A percentile compares a stretch with the other conserved stretches of the same genome.
These are phyloP conservation scores for Picochlorum sp. DNA, from an alignment of 139 green algal species.

Conservation along the genomic window DNA sequence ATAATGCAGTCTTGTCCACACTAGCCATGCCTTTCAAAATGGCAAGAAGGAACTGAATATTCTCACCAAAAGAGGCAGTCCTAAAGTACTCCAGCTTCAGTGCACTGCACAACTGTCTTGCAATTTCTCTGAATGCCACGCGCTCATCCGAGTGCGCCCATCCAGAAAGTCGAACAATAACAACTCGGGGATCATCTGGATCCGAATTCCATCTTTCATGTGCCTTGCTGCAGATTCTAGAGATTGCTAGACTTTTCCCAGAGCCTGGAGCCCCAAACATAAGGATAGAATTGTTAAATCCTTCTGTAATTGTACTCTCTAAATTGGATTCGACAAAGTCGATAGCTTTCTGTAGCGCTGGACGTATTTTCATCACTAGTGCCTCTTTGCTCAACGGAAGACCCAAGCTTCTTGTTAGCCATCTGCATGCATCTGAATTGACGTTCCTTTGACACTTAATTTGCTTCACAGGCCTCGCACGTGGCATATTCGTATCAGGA, in stretches of 20 bases:
- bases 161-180: slow-evolving; percentile 59
- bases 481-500: too few species aligned
- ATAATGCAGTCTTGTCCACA: slow-evolving; percentile 54
- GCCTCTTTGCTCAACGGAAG: slow-evolving; percentile 5
- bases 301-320: slow-evolving; percentile 8
- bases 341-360: neutral
- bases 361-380: neutral
- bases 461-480: too few species aligned
- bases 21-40: slow-evolving; percentile 51
- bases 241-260: slow-evolving; percentile 44
- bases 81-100: slow-evolving; percentile 27
- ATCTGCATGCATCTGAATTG: too few species aligned
- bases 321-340: neutral
- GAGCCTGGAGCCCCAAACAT: slow-evolving; percentile 30
- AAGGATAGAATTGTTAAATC: slow-evolving; percentile 26
- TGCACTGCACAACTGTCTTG: slow-evolving; percentile 52
- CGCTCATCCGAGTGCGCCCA: slow-evolving; percentile 57
- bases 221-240: slow-evolving; percentile 28
- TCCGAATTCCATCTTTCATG: slow-evolving; percentile 21
- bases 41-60: slow-evolving; percentile 62
- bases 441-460: too few species aligned
- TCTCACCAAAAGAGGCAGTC: slow-evolving; percentile 51
- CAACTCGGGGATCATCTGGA: slow-evolving; percentile 28
- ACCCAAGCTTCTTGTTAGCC: neutral
- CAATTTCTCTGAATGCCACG: slow-evolving; percentile 56